Evolutionary conservation across 108 stramenopile species (phyloP).

Genomic region (Nannochloropsis salina): DNA sequence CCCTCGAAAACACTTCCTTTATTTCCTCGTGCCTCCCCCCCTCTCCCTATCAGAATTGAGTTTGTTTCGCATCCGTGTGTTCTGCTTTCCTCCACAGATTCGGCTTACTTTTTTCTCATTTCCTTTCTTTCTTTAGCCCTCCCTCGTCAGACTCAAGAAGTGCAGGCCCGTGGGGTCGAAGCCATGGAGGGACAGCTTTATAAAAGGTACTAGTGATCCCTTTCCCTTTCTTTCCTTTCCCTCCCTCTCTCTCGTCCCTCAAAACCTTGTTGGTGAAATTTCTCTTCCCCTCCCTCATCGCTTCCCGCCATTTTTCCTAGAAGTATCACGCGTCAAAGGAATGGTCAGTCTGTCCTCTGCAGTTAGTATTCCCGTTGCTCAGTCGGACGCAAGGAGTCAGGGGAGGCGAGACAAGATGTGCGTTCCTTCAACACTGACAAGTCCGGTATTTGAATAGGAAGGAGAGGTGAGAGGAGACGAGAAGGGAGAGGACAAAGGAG

Average conservation of each 20-base stretch:
- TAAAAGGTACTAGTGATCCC: not conserved
- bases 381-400: not conserved
- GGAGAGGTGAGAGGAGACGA: not conserved
- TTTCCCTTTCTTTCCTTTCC: not conserved
- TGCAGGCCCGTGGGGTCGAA: too few species aligned
- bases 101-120: not conserved
- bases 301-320: not conserved
- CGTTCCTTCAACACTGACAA: not conserved
- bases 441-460: not conserved
- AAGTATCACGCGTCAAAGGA: too few species aligned
- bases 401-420: not conserved
- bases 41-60: not conserved
- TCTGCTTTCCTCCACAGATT: not conserved
- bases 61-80: not conserved
- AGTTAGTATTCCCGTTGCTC: too few species aligned
- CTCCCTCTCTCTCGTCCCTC: too few species aligned
- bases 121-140: not conserved
- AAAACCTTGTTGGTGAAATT: too few species aligned
- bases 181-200: too few species aligned
- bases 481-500: not conserved
- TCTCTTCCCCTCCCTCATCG: not conserved
- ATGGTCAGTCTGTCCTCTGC: too few species aligned
- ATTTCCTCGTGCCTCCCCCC: not conserved
- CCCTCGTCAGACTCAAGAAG: too few species aligned
- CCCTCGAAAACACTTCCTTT: too few species aligned